phyloP scores from a whole-genome alignment of 768 basidiomycete genomes.

The Paxillus ammoniavirescens region DNA sequence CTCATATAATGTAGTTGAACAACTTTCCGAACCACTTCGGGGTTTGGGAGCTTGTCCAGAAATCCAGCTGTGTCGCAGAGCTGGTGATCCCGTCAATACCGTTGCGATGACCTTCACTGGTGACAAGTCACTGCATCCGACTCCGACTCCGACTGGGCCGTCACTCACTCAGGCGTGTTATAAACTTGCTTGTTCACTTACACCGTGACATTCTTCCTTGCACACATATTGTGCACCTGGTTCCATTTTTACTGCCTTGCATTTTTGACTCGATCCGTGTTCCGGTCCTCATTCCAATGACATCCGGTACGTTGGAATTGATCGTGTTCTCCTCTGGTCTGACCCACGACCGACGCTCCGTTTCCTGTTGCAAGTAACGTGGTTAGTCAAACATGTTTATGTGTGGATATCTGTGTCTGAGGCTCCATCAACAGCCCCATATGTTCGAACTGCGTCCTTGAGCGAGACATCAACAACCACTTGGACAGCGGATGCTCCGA shows the following conservation, averaged over 20 bases:
- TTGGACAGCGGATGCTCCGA: constrained; percentile 47
- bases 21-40: too few relatives aligned
- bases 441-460: constrained; percentile 42
- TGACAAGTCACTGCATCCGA: too few relatives aligned
- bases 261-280: background rate
- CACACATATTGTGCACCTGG: too few relatives aligned
- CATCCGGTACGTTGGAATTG: constrained; percentile 12
- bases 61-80: too few relatives aligned
- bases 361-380: constrained; percentile 13
- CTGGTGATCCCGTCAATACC: too few relatives aligned
- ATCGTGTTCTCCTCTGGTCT: background rate
- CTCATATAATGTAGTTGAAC: too few relatives aligned
- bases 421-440: constrained; percentile 40
- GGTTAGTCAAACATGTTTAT: constrained; percentile 18
- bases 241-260: background rate
- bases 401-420: background rate
- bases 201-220: too few relatives aligned
- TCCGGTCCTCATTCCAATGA: constrained; percentile 4
- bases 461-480: constrained; percentile 47
- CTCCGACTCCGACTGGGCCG: too few relatives aligned
- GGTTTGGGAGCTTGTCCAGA: too few relatives aligned
- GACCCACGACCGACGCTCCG: background rate
- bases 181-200: too few relatives aligned
- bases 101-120: too few relatives aligned
- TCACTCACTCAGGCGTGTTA: too few relatives aligned